Base-by-base conservation (phyloP, 2,329 filamentous ascomycete genomes). In the Aspergillus sp. region DNA sequence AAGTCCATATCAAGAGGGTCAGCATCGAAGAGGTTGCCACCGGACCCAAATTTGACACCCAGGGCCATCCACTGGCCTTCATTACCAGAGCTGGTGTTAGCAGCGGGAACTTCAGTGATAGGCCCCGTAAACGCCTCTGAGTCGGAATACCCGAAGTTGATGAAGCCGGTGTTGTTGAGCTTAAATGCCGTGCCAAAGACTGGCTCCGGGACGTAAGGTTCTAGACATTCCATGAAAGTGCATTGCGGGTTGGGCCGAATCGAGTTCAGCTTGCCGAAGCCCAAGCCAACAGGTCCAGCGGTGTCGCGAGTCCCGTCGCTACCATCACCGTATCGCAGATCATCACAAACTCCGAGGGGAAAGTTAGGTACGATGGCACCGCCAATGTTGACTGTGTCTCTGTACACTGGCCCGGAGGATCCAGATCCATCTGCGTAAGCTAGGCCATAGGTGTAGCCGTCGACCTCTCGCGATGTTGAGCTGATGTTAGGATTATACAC, bases 191-290 rank as follows among this genome's bases (percentile, higher is more conserved):
- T 58, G 39, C 50, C 46, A 40, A 58, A 58, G 15, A 58, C 24
- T 12, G 56, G 56, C 21, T 49, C 50, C 6, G 50, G 56, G n/a
- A 58, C 45, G 31, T 58, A 58, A 8, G 56, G 56, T 46, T 49
- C 37, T 4, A 58, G 50, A 27, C 56, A 58, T 58, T 58, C 50
- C 50, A 58, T 58, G 45, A 58, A 58, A 11, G 56, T 58, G 45
- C 56, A 58, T 37, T 58, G 56, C 12, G 56, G 50, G 31, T 54
- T 50, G 11, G 56, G 56, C 9, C 50, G 56, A 23, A 58, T 54
- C 17, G 56, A 58, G 45, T 58, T 58, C 43, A 53, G 9, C 14
- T 45, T 40, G 15, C 56, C 56, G 15, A 53, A 58, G 3, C 56
- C 56, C 12, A 58, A n/a, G 5, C 56, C 56, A 24, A 58, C 50